Evolutionary conservation across 129 eudicot genomes (phyloP).

Genomic region (Escallonia herrerae): DNA sequence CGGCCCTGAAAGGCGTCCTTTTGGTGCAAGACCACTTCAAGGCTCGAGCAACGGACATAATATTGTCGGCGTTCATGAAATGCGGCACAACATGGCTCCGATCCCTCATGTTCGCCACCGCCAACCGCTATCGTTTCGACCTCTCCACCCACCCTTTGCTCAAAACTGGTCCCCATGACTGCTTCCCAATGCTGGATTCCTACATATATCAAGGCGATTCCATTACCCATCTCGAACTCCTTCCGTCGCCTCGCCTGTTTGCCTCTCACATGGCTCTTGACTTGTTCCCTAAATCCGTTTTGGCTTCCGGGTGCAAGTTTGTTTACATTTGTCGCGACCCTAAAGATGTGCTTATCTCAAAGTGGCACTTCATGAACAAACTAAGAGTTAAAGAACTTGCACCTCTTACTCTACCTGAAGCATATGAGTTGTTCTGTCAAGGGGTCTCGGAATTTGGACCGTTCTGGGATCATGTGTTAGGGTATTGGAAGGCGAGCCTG

Average conservation of each 20-base stretch:
- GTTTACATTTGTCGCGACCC: neutral
- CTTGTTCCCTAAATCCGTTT: constrained; percentile 30
- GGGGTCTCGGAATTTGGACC: too few relatives aligned
- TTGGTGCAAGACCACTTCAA: constrained; percentile 27
- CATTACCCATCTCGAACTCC: neutral
- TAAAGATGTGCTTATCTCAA: neutral
- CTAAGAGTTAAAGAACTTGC: constrained; percentile 2
- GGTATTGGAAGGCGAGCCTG: too few relatives aligned
- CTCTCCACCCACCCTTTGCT: too few relatives aligned
- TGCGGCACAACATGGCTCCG: constrained; percentile 19
- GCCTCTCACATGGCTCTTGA: constrained; percentile 38
- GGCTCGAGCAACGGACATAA: constrained; percentile 30
- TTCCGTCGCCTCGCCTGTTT: constrained; percentile 21
- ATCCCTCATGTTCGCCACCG: constrained; percentile 14
- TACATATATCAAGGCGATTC: neutral
- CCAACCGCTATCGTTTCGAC: constrained; percentile 11
- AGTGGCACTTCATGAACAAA: neutral
- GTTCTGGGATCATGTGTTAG: too few relatives aligned
- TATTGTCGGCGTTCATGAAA: constrained; percentile 30
- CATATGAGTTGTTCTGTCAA: too few relatives aligned
- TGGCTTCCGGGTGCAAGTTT: constrained; percentile 11
- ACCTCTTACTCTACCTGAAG: neutral
- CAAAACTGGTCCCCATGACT: too few relatives aligned
- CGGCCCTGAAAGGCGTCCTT: constrained; percentile 4
- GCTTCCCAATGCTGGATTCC: too few relatives aligned